Base-by-base conservation (phyloP, 768 basidiomycete genomes). In the Terana coerulea region DNA sequence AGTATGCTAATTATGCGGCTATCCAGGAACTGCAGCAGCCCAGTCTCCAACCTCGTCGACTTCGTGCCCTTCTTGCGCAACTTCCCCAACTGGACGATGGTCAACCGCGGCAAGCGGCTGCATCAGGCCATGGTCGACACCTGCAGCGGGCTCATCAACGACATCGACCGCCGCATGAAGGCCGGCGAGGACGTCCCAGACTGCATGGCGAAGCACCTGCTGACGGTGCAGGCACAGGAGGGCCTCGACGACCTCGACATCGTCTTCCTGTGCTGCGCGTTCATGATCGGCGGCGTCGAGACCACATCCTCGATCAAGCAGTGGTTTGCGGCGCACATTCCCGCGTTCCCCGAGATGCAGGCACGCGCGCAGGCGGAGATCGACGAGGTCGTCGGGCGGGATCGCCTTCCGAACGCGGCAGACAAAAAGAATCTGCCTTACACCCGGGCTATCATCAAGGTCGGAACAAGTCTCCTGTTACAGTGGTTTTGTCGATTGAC, bases 271-370 rank as follows among this genome's bases (percentile, higher is more conserved):
- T 65, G 68, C 15, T 60, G 70, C 3, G 72, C 68, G 1, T 75
- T 75, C 53, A 74, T 71, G 64, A 70, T 75, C 11, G 75, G 71
- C 5, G 75, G 75, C 12, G 70, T 75, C 17, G 68, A 75, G 49
- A 68, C 75, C 26, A 26, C 3, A 7, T 12, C 12, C 19, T 41
- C 11, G 3, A 58, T 69, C 30, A 65, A 68, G 29, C 58, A 64
- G 41, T 69, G 70, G 67, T 63, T 63, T 50, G 33, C 52, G 1
- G 61, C 60, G 10, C 53, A 55, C 24, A 53, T 58, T 15, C 47
- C 53, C 12, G 45, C 35, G 19, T 50, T 56, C 42, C 63, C 63
- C 10, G 63, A 64, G 5, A 44, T 44, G 25, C 64, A 64, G 42
- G 52, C 44, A 3, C 47, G 52, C 5, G 65, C 64, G 1, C 64